Evolutionary conservation across 2,329 filamentous ascomycete species (phyloP), one percentile per base, ranked within the genome.

Genomic region (Sclerotinia borealis): DNA sequence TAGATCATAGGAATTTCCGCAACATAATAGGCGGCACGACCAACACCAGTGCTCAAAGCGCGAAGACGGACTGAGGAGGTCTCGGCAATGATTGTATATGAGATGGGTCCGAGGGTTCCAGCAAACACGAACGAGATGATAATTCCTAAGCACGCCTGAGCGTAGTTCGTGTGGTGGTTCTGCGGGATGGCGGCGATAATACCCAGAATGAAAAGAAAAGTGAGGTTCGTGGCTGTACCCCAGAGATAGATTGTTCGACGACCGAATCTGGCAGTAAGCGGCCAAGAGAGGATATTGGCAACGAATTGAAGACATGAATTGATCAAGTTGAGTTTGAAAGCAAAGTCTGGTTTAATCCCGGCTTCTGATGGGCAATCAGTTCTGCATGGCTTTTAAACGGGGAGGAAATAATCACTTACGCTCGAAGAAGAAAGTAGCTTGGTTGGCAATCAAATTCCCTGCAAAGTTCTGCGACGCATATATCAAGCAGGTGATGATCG

Each of bases 1-100:
- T 85, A 88, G 71, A 88, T 88, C 70, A 83, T 86, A 69, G 85
- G 85, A 72, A 88, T 88, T 64, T 88, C 81, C 66, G 85, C 77
- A 6, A 86, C 69, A 75, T 89, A 88, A 79, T 89, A 89, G 15
- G 79, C 76, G 60, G 76, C 85, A 72, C 86, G 85, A 72, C 86
- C 86, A 56, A 88, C 75, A 74, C 85, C 86, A 29, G 85, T 88
- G 3, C 83, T 88, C n/a, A 88, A 76, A 52, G 86, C 83, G 54
- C 86, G 75, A 36, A 89, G 85, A 66, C 86, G 85, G 61, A 88
- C 81, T 58, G 86, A 77, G 0, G 86, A 87, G 2, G 86, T 88
- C 75, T 89, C 86, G 68, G 82, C 85, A 52, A 89, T 88, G 68
- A 88, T 85, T 75, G 85, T 83, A 81, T 82, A 89, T 11, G 85